Percentiles rank a stretch among this genome's conserved stretches.
These are phyloP conservation scores for Ceratocystis cubensis DNA, from an alignment of 2,329 filamentous ascomycete genomes.

Conservation along the genomic window DNA sequence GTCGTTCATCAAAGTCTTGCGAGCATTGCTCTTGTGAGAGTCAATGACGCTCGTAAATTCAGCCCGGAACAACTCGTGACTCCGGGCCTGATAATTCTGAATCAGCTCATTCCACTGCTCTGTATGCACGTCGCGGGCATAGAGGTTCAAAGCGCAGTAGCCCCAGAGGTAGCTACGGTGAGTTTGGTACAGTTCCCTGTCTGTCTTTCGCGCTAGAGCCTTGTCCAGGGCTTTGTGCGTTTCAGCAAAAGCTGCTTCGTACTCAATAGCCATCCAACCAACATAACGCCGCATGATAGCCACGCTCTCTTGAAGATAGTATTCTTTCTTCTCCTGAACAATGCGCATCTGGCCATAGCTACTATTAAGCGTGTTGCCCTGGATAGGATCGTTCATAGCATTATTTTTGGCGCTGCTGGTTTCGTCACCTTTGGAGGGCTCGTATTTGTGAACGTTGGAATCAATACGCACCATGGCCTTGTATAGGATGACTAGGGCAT, in stretches of 20 bases:
- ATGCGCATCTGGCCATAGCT: conserved; percentile 86
- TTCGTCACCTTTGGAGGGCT: conserved; percentile 36
- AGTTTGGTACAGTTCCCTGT: conserved; percentile 58
- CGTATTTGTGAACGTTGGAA: conserved; percentile 52
- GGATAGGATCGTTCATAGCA: conserved; percentile 27
- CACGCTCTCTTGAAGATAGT: conserved; percentile 64
- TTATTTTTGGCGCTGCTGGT: conserved; percentile 24
- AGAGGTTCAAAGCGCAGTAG: conserved; percentile 77
- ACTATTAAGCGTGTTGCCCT: conserved; percentile 46
- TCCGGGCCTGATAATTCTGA: conserved; percentile 66
- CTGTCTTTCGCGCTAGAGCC: conserved; percentile 52
- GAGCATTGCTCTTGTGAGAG: conserved; percentile 67
- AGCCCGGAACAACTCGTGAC: conserved; percentile 62
- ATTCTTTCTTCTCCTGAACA: conserved; percentile 84
- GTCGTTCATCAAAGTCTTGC: conserved; percentile 65
- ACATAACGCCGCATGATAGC: conserved; percentile 68
- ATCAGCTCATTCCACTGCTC: conserved; percentile 71
- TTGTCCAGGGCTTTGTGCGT: conserved; percentile 52
- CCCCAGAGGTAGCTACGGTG: conserved; percentile 70
- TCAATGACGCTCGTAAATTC: conserved; percentile 68
- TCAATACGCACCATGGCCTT: conserved; percentile 92
- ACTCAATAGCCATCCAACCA: conserved; percentile 70
- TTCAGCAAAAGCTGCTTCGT: conserved; percentile 61
- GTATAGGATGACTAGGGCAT: conserved; percentile 66
- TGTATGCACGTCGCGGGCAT: conserved; percentile 71